These are phyloP conservation scores for Bretziella fagacearum DNA, from an alignment of 2,329 filamentous ascomycete species.

Conservation along the genomic window DNA sequence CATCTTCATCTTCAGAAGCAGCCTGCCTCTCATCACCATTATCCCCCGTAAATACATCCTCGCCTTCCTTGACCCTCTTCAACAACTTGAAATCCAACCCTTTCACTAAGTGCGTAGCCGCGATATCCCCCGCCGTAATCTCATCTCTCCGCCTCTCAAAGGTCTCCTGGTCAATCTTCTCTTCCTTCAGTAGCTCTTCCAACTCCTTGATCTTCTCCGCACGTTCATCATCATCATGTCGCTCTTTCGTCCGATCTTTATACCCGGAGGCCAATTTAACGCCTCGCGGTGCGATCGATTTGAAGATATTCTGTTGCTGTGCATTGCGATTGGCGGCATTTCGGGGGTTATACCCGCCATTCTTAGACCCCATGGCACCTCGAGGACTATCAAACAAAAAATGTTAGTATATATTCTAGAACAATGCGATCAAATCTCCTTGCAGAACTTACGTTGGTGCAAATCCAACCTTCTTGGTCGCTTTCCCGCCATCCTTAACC, in stretches of 20 bases:
- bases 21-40: conserved; percentile 20
- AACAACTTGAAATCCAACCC: conserved; percentile 75
- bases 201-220: conserved; percentile 57
- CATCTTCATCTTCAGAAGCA: conserved; percentile 22
- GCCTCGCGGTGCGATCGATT: conserved; percentile 66
- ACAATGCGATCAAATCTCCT: not conserved
- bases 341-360: conserved; percentile 23
- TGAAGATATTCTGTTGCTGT: conserved; percentile 54
- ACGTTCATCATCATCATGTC: conserved; percentile 37
- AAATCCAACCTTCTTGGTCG: not conserved
- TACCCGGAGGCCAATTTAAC: conserved; percentile 67
- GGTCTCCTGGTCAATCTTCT: conserved; percentile 63
- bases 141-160: conserved; percentile 61
- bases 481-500: not conserved
- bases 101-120: conserved; percentile 75
- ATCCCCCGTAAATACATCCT: conserved; percentile 39
- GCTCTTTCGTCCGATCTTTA: conserved; percentile 57
- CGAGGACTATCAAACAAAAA: not conserved
- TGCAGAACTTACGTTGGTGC: conserved; percentile 30
- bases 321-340: conserved; percentile 36
- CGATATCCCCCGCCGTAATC: conserved; percentile 66
- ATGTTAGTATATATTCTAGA: not conserved
- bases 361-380: not conserved
- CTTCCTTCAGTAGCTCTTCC: conserved; percentile 65
- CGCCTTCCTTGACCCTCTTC: conserved; percentile 49